A percentile compares a stretch with the other conserved stretches of the same genome.
Conservation (phyloP, 495 filamentous ascomycete genomes). For the Cryomyces antarcticus region DNA sequence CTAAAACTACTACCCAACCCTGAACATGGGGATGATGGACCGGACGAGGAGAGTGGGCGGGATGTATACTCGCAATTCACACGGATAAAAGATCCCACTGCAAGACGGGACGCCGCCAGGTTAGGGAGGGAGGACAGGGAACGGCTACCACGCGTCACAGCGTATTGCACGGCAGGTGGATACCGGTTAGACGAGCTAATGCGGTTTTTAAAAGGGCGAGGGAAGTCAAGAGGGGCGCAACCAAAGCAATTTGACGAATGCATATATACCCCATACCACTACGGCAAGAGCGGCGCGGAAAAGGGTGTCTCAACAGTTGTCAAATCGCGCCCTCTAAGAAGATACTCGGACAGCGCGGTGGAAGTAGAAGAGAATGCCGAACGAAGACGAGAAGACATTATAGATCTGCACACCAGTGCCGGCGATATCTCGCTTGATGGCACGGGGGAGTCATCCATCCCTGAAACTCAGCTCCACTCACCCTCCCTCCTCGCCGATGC, state of each 20-base stretch:
- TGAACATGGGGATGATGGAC: slow-evolving; percentile 51
- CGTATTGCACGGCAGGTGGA: slow-evolving; percentile 82
- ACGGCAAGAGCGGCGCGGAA: slow-evolving; percentile 24
- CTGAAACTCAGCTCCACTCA: neutral
- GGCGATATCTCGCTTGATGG: slow-evolving; percentile 2
- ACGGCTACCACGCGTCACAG: slow-evolving; percentile 72
- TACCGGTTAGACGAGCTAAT: slow-evolving; percentile 78
- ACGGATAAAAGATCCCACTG: slow-evolving; percentile 90
- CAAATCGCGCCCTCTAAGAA: slow-evolving; percentile 5
- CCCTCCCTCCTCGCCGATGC: neutral
- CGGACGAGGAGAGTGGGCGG: slow-evolving; percentile 74
- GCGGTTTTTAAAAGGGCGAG: slow-evolving; percentile 68
- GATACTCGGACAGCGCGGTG: slow-evolving; percentile 23
- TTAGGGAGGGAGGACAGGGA: slow-evolving; percentile 86
- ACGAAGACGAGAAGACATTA: slow-evolving; percentile 19
- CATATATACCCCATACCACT: slow-evolving; percentile 83
- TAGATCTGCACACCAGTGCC: slow-evolving; percentile 15
- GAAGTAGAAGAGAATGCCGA: slow-evolving; percentile 20
- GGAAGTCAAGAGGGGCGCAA: slow-evolving; percentile 50
- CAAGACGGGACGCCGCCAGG: slow-evolving; percentile 76
- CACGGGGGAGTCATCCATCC: neutral
- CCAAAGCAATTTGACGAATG: slow-evolving; percentile 93
- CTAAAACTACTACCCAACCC: slow-evolving; percentile 86
- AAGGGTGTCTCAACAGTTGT: slow-evolving; percentile 1
- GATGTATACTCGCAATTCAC: slow-evolving; percentile 93